These are phyloP conservation scores for Stereum hirsutum DNA, from an alignment of 1,284 basidiomycete species.

Conservation along the genomic window DNA sequence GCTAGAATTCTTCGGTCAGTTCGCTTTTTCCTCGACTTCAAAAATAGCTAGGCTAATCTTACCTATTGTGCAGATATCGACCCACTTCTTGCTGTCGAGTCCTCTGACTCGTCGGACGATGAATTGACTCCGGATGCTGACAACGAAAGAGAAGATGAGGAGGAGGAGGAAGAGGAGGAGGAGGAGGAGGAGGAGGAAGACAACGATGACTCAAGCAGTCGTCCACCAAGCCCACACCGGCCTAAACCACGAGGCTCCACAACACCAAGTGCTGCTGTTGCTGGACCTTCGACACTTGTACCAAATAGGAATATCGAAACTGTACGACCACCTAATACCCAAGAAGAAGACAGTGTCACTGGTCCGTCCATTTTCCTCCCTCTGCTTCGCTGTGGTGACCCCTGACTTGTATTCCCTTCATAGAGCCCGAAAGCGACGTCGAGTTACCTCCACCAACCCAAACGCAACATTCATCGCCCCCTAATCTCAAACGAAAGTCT, in stretches of 20 bases:
- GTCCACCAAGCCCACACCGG: conserved; percentile 4
- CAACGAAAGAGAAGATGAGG: conserved; percentile 4
- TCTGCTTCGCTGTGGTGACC: background rate
- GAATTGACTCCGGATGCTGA: conserved; percentile 1
- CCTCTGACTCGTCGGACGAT: conserved; percentile 10
- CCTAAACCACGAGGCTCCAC: background rate
- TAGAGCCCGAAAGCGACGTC: conserved; percentile 11
- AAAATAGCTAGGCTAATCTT: no score
- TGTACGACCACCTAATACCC: background rate
- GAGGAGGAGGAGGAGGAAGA: conserved; percentile 3
- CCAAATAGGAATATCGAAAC: no score
- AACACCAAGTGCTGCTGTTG: no score
- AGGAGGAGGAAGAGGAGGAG: conserved; percentile 9
- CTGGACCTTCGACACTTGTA: no score
- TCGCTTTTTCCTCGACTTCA: no score
- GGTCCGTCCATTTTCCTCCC: conserved; percentile 6
- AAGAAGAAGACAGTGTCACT: conserved; percentile 8
- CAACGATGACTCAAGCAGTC: conserved; percentile 2
- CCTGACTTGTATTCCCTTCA: conserved; percentile 1
- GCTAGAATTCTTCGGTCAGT: conserved; percentile 14
- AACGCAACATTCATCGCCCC: no score
- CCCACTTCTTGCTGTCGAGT: conserved; percentile 5
- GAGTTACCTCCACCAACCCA: conserved; percentile 1
- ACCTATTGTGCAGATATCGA: conserved; percentile 10
- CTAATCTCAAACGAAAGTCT: no score